Base-by-base conservation (phyloP, 1,284 basidiomycete genomes). In the Trichosporon sp. region DNA sequence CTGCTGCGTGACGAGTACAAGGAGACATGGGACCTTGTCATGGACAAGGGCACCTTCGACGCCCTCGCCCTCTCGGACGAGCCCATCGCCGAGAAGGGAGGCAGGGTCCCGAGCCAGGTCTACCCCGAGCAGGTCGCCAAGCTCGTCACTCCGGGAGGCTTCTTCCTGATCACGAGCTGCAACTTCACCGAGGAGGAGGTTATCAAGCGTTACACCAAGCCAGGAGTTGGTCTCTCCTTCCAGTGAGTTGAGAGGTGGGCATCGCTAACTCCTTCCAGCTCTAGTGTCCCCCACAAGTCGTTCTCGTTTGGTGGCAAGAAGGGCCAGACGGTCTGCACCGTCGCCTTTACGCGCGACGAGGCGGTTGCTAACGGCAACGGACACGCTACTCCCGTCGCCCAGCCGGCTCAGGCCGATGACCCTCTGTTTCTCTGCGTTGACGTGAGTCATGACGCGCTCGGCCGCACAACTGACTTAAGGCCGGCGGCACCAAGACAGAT, bases 21-120 rank as follows among this genome's bases (percentile, higher is more conserved):
- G 6, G 83, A 83, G 71, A 70, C 72, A 12, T 84, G 83, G 83
- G 83, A 84, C 74, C 71, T 84, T 38, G 83, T 84, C 1, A 65
- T 84, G 75, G 83, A 84, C 71, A 84, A 84, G 73, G 83, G 83
- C 11, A 84, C 83, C 14, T 84, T 78, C 71, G 83, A 84, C 74
- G 83, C 83, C 1, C 72, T 84, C 7, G 81, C 80, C 46, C 74
- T 84, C 11, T 78, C 75, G 21, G 71, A 78, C 31, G 79, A 82
- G 16, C 70, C 70, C 1, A 77, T 84, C 0, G 71, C 70, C 5
- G 78, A 78, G 71, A 74, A 75, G n/a, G 75, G 74, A 38, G 73
- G 74, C 14, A 77, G 75, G 48, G 71, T 82, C 59, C 83, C 83
- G 2, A 80, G 78, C 56, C 70, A 76, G 10, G 78, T 84, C 11